phyloP scores from a whole-genome alignment of 768 basidiomycete genomes.

The Auricularia sp. region DNA sequence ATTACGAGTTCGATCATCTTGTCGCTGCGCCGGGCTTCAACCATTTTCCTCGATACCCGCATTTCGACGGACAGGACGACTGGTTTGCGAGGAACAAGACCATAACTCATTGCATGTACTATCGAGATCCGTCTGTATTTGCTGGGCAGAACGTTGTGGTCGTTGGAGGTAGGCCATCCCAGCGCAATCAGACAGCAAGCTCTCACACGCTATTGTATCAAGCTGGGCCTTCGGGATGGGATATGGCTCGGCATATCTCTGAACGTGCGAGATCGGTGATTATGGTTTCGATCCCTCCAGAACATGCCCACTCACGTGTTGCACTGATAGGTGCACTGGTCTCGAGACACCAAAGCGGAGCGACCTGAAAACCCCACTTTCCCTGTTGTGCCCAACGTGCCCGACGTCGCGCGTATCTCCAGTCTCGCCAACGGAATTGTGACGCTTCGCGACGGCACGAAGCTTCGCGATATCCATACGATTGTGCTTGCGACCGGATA shows the following conservation, averaged over 20 bases:
- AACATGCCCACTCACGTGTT: not conserved
- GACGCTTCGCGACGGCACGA: conserved; percentile 39
- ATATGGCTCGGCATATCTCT: conserved; percentile 35
- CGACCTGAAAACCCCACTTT: not conserved
- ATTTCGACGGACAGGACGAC: conserved; percentile 37
- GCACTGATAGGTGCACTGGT: not conserved
- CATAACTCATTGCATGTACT: conserved; percentile 45
- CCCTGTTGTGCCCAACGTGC: not conserved
- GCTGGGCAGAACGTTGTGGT: conserved; percentile 36
- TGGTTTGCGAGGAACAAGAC: conserved; percentile 34
- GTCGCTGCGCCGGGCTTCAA: conserved; percentile 47
- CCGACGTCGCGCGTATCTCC: conserved; percentile 25
- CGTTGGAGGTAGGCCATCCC: conserved; percentile 27
- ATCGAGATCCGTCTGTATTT: conserved; percentile 38
- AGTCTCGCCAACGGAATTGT: conserved; percentile 30
- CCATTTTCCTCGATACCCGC: conserved; percentile 38
- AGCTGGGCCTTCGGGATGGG: conserved; percentile 34
- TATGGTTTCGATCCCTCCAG: not conserved
- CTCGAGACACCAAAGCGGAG: not conserved
- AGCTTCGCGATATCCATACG: conserved; percentile 30
- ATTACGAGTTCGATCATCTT: conserved; percentile 38
- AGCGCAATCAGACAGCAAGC: no score
- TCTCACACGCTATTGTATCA: no score
- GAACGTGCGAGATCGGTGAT: conserved; percentile 32
- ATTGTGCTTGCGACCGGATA: conserved; percentile 51